Percentiles rank a stretch among this genome's conserved stretches.
Evolutionary conservation across 305 asterid genomes (phyloP).

Genomic region (Fraxinus dipetala): DNA sequence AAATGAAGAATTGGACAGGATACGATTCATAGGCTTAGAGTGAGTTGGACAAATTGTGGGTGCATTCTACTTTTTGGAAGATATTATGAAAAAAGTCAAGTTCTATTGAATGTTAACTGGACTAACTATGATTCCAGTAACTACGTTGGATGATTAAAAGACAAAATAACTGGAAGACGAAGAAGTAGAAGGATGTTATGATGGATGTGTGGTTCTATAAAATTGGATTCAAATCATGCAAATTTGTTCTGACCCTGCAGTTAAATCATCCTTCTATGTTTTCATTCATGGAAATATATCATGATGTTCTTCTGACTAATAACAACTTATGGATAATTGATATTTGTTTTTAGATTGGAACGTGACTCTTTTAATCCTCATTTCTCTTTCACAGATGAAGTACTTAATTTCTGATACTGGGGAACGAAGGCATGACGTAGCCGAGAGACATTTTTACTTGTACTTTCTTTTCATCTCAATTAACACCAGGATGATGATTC

Average conservation of each 20-base stretch:
- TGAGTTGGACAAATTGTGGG: not conserved
- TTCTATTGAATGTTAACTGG: not conserved
- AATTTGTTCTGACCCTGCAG: not conserved
- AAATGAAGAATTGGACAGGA: not conserved
- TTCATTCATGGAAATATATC: not conserved
- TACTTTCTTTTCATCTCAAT: not conserved
- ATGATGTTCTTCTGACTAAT: not conserved
- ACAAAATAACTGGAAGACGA: not conserved
- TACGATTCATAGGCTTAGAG: not conserved
- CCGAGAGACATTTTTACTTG: not conserved
- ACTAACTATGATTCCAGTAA: not conserved
- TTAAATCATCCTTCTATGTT: not conserved
- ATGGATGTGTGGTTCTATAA: not conserved
- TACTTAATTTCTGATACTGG: not conserved
- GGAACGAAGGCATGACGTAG: not conserved
- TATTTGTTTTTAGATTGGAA: not conserved
- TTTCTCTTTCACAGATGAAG: not conserved
- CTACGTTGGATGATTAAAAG: not conserved
- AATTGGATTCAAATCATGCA: not conserved
- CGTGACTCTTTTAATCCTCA: not conserved
- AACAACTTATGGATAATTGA: not conserved
- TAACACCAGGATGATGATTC: not conserved
- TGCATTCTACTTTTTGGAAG: not conserved
- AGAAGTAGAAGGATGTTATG: not conserved
- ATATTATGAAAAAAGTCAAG: not conserved